Percentiles rank a stretch among this genome's conserved stretches.
Conservation (phyloP, 768 basidiomycete genomes). For the Leccinum disarticulatum region DNA sequence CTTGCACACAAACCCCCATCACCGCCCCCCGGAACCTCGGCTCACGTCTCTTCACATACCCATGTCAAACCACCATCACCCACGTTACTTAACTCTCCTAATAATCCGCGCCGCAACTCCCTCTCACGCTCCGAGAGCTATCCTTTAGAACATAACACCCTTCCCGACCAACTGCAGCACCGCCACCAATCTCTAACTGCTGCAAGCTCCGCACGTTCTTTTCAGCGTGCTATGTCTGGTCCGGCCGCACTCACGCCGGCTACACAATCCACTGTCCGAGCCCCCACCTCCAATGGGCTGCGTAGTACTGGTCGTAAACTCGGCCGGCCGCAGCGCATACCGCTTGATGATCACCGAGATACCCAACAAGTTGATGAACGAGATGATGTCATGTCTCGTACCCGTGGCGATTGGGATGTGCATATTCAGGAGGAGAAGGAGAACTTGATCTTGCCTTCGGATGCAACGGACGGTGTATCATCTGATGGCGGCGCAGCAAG, state of each 20-base stretch:
- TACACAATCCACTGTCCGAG: constrained; percentile 29
- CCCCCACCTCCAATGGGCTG: constrained; percentile 33
- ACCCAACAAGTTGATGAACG: constrained; percentile 32
- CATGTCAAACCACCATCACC: constrained; percentile 34
- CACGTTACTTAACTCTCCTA: constrained; percentile 38
- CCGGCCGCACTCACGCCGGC: constrained; percentile 41
- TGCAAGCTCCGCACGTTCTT: constrained; percentile 43
- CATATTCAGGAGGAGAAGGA: constrained; percentile 42
- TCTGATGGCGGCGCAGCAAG: constrained; percentile 24
- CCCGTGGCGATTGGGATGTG: constrained; percentile 32
- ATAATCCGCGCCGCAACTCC: constrained; percentile 44
- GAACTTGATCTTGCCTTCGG: constrained; percentile 33
- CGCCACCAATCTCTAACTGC: constrained; percentile 28
- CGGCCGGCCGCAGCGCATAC: constrained; percentile 37
- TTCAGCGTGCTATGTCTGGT: constrained; percentile 67
- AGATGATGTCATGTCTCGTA: constrained; percentile 32
- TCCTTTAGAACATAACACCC: constrained; percentile 39
- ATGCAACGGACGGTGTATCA: constrained; percentile 23
- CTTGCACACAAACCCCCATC: constrained; percentile 25
- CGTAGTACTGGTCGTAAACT: constrained; percentile 36
- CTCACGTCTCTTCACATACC: constrained; percentile 19
- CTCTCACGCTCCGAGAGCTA: constrained; percentile 70
- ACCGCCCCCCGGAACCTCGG: constrained; percentile 23
- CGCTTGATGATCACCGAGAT: constrained; percentile 38
- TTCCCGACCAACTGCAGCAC: constrained; percentile 31